Evolutionary conservation across 306 rosid species (phyloP).

Genomic region (Cucumis cinereus): DNA sequence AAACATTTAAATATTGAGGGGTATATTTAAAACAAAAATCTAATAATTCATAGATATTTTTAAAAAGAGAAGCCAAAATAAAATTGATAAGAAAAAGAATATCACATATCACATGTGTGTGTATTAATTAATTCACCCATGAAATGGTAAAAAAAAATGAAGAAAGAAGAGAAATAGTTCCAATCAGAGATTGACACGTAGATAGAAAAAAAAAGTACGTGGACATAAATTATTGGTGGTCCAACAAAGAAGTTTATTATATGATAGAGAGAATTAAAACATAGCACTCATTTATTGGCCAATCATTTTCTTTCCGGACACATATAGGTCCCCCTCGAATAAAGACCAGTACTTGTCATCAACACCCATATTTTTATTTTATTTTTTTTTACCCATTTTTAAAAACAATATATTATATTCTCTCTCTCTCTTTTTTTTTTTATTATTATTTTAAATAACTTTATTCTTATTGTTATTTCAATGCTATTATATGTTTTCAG

Average conservation of each 20-base stretch:
- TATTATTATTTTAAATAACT: too few relatives aligned
- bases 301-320: not conserved
- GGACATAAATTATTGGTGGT: conserved; percentile 3
- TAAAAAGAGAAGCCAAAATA: too few relatives aligned
- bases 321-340: not conserved
- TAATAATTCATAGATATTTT: too few relatives aligned
- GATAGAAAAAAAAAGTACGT: not conserved
- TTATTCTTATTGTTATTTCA: not conserved
- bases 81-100: too few relatives aligned
- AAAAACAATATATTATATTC: not conserved
- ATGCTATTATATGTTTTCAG: not conserved
- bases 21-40: too few relatives aligned
- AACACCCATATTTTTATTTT: too few relatives aligned
- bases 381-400: too few relatives aligned
- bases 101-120: too few relatives aligned
- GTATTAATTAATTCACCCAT: too few relatives aligned
- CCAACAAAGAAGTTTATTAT: not conserved
- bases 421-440: not conserved
- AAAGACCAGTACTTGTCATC: not conserved
- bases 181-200: not conserved
- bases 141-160: too few relatives aligned
- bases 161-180: too few relatives aligned
- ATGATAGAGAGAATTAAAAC: not conserved
- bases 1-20: too few relatives aligned
- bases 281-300: not conserved